These are phyloP conservation scores for Suillus fuscotomentosus DNA, from an alignment of 768 basidiomycete species.

Conservation along the genomic window DNA sequence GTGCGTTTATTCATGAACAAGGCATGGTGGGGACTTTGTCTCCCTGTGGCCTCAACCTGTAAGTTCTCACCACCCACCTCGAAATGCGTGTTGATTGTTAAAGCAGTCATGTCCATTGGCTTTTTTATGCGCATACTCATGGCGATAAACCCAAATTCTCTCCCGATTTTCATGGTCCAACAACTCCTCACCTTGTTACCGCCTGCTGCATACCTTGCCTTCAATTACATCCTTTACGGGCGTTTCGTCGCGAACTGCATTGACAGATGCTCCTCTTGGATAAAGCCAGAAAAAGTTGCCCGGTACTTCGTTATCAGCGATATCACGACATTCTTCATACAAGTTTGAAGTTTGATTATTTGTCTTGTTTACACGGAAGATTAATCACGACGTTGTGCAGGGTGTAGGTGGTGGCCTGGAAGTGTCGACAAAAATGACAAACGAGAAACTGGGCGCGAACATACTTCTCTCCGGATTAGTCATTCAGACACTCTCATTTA, in stretches of 20 bases:
- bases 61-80: background rate
- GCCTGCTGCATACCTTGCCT: conserved; percentile 31
- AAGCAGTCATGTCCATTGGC: conserved; percentile 19
- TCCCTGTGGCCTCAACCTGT: conserved; percentile 30
- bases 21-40: conserved; percentile 31
- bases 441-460: conserved; percentile 8
- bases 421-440: conserved; percentile 7
- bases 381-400: conserved; percentile 10
- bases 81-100: background rate
- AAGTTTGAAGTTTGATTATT: conserved; percentile 15
- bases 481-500: conserved; percentile 25
- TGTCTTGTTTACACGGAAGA: background rate
- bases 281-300: conserved; percentile 25
- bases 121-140: conserved; percentile 21
- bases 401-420: conserved; percentile 23
- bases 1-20: conserved; percentile 19
- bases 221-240: conserved; percentile 33
- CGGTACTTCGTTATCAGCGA: conserved; percentile 28
- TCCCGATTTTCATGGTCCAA: conserved; percentile 16
- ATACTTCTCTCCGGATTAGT: conserved; percentile 25
- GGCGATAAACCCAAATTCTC: conserved; percentile 19
- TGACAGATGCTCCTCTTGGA: conserved; percentile 17
- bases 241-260: conserved; percentile 20
- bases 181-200: conserved; percentile 23
- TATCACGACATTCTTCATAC: conserved; percentile 25